phyloP scores from a whole-genome alignment of 768 basidiomycete species.

The Sarcodon sp. region DNA sequence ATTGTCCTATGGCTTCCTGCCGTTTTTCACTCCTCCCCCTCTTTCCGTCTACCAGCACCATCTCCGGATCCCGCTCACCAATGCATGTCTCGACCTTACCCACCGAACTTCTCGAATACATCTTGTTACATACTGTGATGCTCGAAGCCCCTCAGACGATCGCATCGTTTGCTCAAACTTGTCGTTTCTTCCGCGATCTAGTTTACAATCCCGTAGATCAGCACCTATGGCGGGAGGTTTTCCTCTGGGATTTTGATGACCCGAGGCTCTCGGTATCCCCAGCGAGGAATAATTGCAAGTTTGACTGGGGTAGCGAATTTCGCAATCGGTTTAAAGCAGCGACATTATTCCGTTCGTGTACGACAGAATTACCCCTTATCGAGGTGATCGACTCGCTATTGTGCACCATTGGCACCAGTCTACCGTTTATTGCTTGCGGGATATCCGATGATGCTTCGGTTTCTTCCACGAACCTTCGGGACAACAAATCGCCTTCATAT shows the following conservation, averaged over 20 bases:
- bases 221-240: slow-evolving; percentile 26
- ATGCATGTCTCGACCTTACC: slow-evolving; percentile 9
- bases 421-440: too few species aligned
- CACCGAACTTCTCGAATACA: slow-evolving; percentile 21
- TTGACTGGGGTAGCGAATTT: background rate
- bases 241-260: slow-evolving; percentile 23
- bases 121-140: slow-evolving; percentile 15
- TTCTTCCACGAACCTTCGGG: too few species aligned
- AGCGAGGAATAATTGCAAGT: background rate
- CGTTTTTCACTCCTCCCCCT: too few species aligned
- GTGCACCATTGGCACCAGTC: too few species aligned
- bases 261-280: slow-evolving; percentile 7
- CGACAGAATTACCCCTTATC: too few species aligned
- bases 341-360: too few species aligned
- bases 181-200: slow-evolving; percentile 13
- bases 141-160: slow-evolving; percentile 14
- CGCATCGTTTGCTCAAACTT: slow-evolving; percentile 21
- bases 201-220: slow-evolving; percentile 18
- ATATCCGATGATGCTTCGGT: too few species aligned
- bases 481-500: too few species aligned
- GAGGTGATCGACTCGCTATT: too few species aligned
- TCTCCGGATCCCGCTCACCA: too few species aligned
- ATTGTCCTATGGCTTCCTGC: too few species aligned
- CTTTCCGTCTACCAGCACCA: too few species aligned
- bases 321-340: background rate